A percentile compares a stretch with the other conserved stretches of the same genome.
Evolutionary conservation across 768 basidiomycete genomes (phyloP).

Genomic region (Exsudoporus frostii): DNA sequence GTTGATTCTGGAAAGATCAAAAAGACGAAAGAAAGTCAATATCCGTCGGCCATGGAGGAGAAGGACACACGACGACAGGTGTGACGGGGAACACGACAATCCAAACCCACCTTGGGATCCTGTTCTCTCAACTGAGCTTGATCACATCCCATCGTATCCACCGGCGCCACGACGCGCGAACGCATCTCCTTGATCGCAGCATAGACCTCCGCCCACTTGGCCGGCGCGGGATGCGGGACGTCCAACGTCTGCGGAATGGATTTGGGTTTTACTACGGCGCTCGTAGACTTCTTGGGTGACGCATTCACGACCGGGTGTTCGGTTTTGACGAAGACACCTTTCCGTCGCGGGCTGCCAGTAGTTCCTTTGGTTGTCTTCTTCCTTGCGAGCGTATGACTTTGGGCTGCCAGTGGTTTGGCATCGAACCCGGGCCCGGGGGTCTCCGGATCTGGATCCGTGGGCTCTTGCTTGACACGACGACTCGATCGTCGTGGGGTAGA

Average conservation of each 20-base stretch:
- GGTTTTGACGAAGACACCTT: background rate
- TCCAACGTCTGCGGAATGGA: slow-evolving; percentile 51
- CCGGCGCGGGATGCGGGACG: slow-evolving; percentile 65
- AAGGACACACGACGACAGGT: background rate
- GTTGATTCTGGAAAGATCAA: slow-evolving; percentile 53
- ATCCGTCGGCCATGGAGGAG: background rate
- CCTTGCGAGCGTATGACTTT: background rate
- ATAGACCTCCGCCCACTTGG: slow-evolving; percentile 67
- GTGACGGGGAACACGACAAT: background rate
- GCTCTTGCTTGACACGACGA: slow-evolving; percentile 34
- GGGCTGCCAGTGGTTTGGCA: too few relatives aligned
- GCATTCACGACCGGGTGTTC: background rate
- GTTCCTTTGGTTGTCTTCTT: background rate
- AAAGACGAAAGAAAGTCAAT: background rate
- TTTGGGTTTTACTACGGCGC: slow-evolving; percentile 59
- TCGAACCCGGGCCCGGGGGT: too few relatives aligned
- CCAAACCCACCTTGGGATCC: slow-evolving; percentile 56
- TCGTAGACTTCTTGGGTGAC: slow-evolving; percentile 34
- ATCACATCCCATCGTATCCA: slow-evolving; percentile 91
- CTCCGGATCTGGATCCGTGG: slow-evolving; percentile 2
- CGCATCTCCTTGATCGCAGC: slow-evolving; percentile 76
- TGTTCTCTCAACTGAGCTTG: slow-evolving; percentile 59
- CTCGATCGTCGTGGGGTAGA: slow-evolving; percentile 20
- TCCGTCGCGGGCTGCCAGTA: background rate
- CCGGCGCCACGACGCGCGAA: slow-evolving; percentile 69